phyloP scores from a whole-genome alignment of 495 filamentous ascomycete genomes.

The Penicillium samsonianum region DNA sequence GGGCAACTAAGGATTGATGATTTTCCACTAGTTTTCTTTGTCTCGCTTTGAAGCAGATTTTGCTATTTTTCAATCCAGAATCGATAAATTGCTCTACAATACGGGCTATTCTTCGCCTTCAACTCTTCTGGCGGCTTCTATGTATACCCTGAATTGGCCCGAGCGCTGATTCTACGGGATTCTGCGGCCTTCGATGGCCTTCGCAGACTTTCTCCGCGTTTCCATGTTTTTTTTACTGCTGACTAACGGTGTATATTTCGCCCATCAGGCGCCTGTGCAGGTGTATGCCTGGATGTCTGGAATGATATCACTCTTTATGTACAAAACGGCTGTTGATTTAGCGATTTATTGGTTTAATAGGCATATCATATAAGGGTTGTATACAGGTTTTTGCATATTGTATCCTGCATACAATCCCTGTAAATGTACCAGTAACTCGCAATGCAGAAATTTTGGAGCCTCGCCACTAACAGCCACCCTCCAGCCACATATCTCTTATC shows the following conservation, averaged over 20 bases:
- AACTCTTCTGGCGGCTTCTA: conserved; percentile 29
- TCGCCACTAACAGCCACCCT: conserved; percentile 9
- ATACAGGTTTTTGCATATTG: neutral
- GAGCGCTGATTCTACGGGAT: conserved; percentile 35
- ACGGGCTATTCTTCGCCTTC: conserved; percentile 5
- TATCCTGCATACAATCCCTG: neutral
- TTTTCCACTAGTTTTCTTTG: conserved; percentile 6
- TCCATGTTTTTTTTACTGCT: conserved; percentile 21
- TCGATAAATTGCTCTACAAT: neutral
- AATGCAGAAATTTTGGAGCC: neutral
- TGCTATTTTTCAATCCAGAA: neutral
- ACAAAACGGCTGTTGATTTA: neutral
- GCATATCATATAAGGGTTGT: neutral
- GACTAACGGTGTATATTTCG: conserved; percentile 8
- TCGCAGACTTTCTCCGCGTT: conserved; percentile 28
- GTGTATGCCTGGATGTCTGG: neutral
- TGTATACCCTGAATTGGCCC: conserved; percentile 30
- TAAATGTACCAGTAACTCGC: neutral
- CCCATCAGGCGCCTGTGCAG: neutral
- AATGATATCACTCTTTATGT: neutral
- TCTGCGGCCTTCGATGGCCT: conserved; percentile 40
- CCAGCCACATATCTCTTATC: conserved; percentile 26
- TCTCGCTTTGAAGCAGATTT: neutral
- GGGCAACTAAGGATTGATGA: conserved; percentile 4
- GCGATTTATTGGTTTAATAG: neutral